phyloP scores from a whole-genome alignment of 306 rosid genomes.

The Calophaca sinica region DNA sequence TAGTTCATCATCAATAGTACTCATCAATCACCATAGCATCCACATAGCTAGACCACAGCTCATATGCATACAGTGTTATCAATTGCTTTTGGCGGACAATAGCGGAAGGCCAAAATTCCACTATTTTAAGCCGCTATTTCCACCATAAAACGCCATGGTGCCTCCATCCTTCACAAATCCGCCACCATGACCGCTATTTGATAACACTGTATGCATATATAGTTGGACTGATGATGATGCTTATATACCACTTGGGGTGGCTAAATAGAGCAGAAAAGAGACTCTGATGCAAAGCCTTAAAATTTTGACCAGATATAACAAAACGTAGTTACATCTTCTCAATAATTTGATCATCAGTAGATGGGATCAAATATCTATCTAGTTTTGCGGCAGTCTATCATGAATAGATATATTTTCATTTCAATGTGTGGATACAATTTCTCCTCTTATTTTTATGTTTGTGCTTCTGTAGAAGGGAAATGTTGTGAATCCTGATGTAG shows the following conservation, averaged over 20 bases:
- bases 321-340: neutral
- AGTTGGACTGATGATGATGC: neutral
- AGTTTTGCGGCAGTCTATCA: slow-evolving; percentile 3
- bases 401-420: neutral
- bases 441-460: neutral
- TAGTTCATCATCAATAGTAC: neutral
- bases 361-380: neutral
- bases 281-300: slow-evolving; percentile 26
- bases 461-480: neutral
- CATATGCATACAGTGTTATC: neutral
- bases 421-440: slow-evolving; percentile 2
- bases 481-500: slow-evolving; percentile 14
- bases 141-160: too few species aligned
- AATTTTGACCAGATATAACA: neutral
- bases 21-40: neutral
- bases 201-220: neutral
- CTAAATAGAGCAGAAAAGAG: slow-evolving; percentile 9
- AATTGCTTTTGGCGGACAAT: too few species aligned
- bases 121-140: too few species aligned
- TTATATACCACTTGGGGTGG: neutral
- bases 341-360: neutral
- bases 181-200: too few species aligned
- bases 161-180: too few species aligned
- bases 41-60: neutral
- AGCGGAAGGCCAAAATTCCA: too few species aligned